Evolutionary conservation across 441 rosid species (phyloP).

Genomic region (Lepidium campestre): DNA sequence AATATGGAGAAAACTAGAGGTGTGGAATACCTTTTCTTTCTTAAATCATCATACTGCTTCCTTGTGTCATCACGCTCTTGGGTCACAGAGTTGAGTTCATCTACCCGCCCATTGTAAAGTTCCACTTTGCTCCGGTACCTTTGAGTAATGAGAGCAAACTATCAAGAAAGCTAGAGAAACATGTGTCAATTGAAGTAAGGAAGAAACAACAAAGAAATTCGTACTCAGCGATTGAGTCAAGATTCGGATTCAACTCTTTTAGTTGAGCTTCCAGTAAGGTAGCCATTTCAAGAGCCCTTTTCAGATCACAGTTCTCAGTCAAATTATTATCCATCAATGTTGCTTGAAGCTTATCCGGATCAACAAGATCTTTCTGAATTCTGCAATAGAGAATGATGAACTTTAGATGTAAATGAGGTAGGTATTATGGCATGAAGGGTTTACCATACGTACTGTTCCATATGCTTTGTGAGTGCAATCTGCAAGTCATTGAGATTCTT

Average conservation of each 20-base stretch:
- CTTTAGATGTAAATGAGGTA: conserved; percentile 18
- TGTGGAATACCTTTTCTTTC: conserved; percentile 65
- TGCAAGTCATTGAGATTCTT: conserved; percentile 78
- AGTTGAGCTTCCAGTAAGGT: conserved; percentile 80
- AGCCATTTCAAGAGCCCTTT: conserved; percentile 73
- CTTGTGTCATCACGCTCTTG: conserved; percentile 83
- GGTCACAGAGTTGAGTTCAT: conserved; percentile 70
- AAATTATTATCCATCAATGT: conserved; percentile 55
- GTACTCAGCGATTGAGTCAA: conserved; percentile 94
- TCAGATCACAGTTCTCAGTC: conserved; percentile 52
- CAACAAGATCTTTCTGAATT: conserved; percentile 88
- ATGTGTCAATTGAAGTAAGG: not conserved
- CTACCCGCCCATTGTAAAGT: conserved; percentile 72
- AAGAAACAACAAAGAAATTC: conserved; percentile 16
- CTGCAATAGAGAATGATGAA: conserved; percentile 41
- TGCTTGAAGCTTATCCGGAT: conserved; percentile 82
- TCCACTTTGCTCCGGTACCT: conserved; percentile 79
- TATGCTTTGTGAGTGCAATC: conserved; percentile 55
- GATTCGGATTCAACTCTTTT: conserved; percentile 94
- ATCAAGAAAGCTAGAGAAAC: conserved; percentile 14
- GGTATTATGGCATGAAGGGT: not conserved
- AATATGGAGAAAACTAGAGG: not conserved
- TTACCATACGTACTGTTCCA: conserved; percentile 77
- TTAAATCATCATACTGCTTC: conserved; percentile 80
- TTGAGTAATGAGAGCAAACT: conserved; percentile 15